A percentile compares a stretch with the other conserved stretches of the same genome.
These are phyloP conservation scores for Globisporangium uncinulatum DNA, from an alignment of 352 stramenopile species.

Conservation along the genomic window DNA sequence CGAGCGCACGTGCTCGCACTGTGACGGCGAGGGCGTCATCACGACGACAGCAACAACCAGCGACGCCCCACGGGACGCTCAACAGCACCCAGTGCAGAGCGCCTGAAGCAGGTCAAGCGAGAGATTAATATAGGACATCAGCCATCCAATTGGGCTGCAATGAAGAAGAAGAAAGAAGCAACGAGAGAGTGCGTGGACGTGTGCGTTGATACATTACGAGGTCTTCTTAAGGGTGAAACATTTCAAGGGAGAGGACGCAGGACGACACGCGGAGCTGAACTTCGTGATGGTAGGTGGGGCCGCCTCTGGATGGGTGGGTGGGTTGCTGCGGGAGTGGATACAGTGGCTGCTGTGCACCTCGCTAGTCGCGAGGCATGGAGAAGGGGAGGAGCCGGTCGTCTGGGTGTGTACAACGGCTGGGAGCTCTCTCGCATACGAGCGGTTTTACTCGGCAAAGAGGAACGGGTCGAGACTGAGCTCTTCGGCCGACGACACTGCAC, in stretches of 20 bases:
- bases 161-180: too few relatives aligned
- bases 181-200: too few relatives aligned
- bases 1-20: slow-evolving; percentile 46
- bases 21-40: slow-evolving; percentile 52
- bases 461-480: slow-evolving; percentile 65
- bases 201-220: background rate
- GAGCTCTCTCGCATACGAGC: background rate
- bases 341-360: slow-evolving; percentile 16
- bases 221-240: too few relatives aligned
- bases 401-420: background rate
- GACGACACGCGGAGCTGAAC: background rate
- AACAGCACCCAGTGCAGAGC: background rate
- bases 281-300: background rate
- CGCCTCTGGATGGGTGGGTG: too few relatives aligned
- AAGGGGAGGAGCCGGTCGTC: background rate
- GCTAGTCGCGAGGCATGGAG: background rate
- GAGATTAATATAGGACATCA: too few relatives aligned
- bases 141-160: too few relatives aligned
- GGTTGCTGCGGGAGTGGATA: slow-evolving; percentile 2
- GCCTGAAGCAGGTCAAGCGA: background rate
- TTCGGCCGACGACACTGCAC: slow-evolving; percentile 34
- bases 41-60: background rate
- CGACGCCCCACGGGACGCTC: background rate
- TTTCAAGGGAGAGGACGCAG: too few relatives aligned
- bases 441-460: slow-evolving; percentile 54